Percentiles rank a stretch among this genome's conserved stretches.
Evolutionary conservation across 2,329 filamentous ascomycete species (phyloP).

Genomic region (Thielaviopsis populi): DNA sequence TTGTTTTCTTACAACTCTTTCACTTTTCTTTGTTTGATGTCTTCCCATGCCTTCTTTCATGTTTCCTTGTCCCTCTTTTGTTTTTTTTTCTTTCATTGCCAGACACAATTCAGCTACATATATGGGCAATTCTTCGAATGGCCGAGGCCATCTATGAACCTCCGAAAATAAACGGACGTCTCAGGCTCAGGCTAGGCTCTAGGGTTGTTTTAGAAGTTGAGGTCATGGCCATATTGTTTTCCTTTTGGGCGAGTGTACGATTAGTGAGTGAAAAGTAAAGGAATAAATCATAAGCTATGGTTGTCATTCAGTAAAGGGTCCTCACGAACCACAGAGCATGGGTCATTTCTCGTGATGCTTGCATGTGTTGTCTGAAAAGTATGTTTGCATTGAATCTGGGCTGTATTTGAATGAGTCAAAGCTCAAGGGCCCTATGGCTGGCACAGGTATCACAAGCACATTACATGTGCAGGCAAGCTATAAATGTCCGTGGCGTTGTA

Average conservation of each 20-base stretch:
- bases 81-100: background rate
- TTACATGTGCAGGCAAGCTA: no score
- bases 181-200: background rate
- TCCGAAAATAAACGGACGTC: background rate
- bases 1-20: background rate
- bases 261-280: conserved; percentile 4
- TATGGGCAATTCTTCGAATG: background rate
- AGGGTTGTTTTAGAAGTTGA: background rate
- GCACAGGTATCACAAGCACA: no score
- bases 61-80: background rate
- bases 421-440: no score
- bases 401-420: no score
- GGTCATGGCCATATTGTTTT: background rate
- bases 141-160: no score
- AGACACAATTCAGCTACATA: background rate
- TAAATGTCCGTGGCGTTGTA: no score
- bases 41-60: background rate
- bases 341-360: no score
- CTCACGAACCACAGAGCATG: background rate
- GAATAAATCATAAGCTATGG: background rate
- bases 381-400: no score
- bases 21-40: background rate
- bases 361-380: no score
- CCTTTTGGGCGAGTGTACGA: conserved; percentile 1
- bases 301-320: background rate